Evolutionary conservation across 352 stramenopile species (phyloP).

Genomic region (Pythium dissimile): DNA sequence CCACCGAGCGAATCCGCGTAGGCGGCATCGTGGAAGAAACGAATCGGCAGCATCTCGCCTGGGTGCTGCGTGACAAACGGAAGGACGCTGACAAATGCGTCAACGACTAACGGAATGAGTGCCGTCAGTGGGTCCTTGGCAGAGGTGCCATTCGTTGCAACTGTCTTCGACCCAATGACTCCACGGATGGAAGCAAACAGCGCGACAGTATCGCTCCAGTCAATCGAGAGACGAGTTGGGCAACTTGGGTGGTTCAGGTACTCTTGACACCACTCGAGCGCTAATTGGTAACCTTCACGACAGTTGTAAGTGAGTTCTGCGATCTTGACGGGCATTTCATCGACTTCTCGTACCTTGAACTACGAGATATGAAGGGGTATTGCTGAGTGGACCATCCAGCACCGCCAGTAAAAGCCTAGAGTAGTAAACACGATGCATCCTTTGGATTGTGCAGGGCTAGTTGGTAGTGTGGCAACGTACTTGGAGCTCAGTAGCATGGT

Average conservation of each 20-base stretch:
- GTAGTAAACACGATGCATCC: neutral
- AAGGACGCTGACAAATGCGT: conserved; percentile 44
- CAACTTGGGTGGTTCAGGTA: conserved; percentile 41
- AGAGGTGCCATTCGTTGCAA: conserved; percentile 8
- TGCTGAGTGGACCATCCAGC: conserved; percentile 1
- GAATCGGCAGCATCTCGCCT: conserved; percentile 41
- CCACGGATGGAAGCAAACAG: conserved; percentile 40
- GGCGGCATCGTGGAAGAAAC: conserved; percentile 33
- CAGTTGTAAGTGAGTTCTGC: neutral
- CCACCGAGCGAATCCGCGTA: conserved; percentile 18
- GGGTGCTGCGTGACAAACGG: conserved; percentile 32
- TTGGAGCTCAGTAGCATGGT: conserved; percentile 30
- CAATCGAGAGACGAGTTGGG: conserved; percentile 36
- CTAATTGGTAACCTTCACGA: conserved; percentile 37
- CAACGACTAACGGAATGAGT: conserved; percentile 36
- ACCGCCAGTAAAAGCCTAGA: conserved; percentile 6
- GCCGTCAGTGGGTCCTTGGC: conserved; percentile 3
- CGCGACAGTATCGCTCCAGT: conserved; percentile 37
- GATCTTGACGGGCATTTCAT: neutral
- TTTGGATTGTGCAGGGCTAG: neutral
- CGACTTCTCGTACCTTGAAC: conserved; percentile 1
- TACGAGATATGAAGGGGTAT: neutral
- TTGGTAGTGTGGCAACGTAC: conserved; percentile 2
- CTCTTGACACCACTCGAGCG: conserved; percentile 41
- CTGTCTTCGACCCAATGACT: conserved; percentile 39